These are phyloP conservation scores for Porphyrellus cyaneotinctus DNA, from an alignment of 768 basidiomycete genomes.

Conservation along the genomic window DNA sequence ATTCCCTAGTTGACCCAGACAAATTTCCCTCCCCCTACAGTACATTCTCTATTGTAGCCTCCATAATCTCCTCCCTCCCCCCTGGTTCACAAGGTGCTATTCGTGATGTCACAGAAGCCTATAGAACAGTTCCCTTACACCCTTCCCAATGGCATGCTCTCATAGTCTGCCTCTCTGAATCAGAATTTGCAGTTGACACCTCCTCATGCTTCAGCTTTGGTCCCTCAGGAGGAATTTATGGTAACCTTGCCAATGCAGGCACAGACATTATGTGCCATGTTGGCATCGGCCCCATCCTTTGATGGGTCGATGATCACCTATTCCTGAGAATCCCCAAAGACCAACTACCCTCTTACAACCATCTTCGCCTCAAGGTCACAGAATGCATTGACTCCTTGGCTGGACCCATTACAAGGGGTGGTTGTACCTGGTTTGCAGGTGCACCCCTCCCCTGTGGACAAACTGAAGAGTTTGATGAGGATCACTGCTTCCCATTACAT, in stretches of 20 bases:
- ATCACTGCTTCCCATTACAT: not conserved
- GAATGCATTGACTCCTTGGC: fast-evolving
- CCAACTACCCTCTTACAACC: fast-evolving
- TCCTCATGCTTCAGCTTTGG: not conserved
- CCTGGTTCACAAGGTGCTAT: not conserved
- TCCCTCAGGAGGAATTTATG: not conserved
- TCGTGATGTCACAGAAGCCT: not conserved
- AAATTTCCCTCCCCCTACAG: not conserved
- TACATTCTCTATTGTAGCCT: not conserved
- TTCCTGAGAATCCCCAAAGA: constrained; percentile 10
- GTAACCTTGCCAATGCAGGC: not conserved
- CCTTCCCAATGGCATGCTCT: not conserved
- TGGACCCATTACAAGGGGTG: not conserved
- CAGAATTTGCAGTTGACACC: not conserved
- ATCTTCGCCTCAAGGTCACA: fast-evolving
- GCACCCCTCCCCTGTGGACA: fast-evolving
- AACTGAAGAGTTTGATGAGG: not conserved
- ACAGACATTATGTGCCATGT: not conserved
- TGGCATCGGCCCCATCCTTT: constrained; percentile 21
- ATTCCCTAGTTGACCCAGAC: constrained; percentile 28
- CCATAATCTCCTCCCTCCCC: not conserved
- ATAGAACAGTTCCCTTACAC: not conserved
- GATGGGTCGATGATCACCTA: constrained; percentile 33
- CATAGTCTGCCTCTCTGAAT: not conserved
- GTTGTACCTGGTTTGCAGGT: not conserved